phyloP scores from a whole-genome alignment of 129 eudicot species.

The carrot (Daucus carota) region DH1_v3.0 NC_030383.2:42474501-42475000 shows the following conservation, averaged over 20 bases:
- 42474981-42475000: no score
- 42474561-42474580: constrained; percentile 5
- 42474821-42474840: neutral
- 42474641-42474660: constrained; percentile 16
- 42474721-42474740: constrained; percentile 29
- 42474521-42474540: neutral
- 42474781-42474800: constrained; percentile 27
- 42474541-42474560: neutral
- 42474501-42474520: no score
- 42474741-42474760: constrained; percentile 25
- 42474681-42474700: constrained; percentile 27
- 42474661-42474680: constrained; percentile 32
- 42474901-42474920: no score
- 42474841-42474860: no score
- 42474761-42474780: constrained; percentile 27
- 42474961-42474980: no score
- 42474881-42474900: no score
- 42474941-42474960: no score
- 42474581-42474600: neutral
- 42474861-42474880: no score
- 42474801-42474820: neutral
- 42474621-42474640: constrained; percentile 8
- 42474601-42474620: neutral
- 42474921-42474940: no score
- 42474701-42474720: constrained; percentile 25